Conservation (phyloP, 768 basidiomycete species). For the Suillus discolor region DNA sequence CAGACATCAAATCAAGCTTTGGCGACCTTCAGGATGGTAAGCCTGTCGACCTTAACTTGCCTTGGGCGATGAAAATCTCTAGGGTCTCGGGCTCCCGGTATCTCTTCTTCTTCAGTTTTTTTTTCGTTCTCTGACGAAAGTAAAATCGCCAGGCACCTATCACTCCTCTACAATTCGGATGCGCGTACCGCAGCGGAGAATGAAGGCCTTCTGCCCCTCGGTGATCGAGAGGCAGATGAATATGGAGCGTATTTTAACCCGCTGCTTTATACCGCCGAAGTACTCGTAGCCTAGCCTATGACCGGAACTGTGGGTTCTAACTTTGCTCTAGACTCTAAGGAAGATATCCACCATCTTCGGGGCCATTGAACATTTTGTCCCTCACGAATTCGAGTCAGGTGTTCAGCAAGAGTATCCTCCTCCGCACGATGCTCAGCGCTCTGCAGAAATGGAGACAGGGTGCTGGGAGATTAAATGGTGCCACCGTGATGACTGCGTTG, state of each 20-base stretch:
- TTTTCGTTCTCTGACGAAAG: constrained; percentile 24
- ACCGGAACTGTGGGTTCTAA: neutral
- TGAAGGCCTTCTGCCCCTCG: constrained; percentile 8
- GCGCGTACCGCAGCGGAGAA: constrained; percentile 36
- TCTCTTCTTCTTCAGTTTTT: constrained; percentile 8
- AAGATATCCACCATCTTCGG: constrained; percentile 64
- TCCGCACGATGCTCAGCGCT: constrained; percentile 62
- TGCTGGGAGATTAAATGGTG: constrained; percentile 84
- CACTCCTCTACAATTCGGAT: constrained; percentile 57
- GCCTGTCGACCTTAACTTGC: constrained; percentile 48
- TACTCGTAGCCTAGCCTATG: constrained; percentile 24
- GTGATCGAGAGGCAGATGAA: constrained; percentile 37
- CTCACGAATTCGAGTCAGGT: constrained; percentile 27
- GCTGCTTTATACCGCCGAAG: constrained; percentile 61
- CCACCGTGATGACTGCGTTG: constrained; percentile 74
- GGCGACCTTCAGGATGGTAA: constrained; percentile 23
- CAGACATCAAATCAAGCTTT: neutral
- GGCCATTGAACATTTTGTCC: constrained; percentile 55
- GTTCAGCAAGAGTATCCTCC: constrained; percentile 34
- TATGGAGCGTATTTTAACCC: constrained; percentile 53
- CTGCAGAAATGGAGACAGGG: constrained; percentile 53
- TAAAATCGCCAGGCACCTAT: constrained; percentile 34
- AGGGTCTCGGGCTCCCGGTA: constrained; percentile 57
- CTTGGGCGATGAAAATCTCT: constrained; percentile 63
- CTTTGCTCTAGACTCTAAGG: constrained; percentile 46